phyloP scores from a whole-genome alignment of 306 rosid genomes.

The Rosa chinensis region DNA sequence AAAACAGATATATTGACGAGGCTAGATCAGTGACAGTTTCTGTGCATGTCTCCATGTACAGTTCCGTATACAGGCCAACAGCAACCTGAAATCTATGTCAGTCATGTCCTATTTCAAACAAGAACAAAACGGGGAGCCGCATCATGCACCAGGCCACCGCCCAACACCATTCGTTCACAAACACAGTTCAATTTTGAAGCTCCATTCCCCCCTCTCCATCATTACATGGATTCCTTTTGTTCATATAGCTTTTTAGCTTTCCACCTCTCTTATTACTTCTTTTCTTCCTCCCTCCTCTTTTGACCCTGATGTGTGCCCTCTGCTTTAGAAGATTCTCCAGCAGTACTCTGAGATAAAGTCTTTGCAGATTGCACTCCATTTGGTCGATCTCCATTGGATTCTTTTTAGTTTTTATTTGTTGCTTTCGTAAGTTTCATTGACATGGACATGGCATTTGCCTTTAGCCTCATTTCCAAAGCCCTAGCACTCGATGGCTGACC shows the following conservation, averaged over 20 bases:
- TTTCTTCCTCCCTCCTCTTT: neutral
- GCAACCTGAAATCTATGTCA: neutral
- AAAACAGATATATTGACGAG: no score
- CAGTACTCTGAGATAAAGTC: neutral
- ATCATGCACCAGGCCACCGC: neutral
- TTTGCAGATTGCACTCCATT: slow-evolving; percentile 22
- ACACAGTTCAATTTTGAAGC: slow-evolving; percentile 19
- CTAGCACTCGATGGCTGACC: neutral
- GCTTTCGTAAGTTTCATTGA: neutral
- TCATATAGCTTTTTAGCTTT: neutral
- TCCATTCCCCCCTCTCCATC: neutral
- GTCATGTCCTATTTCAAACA: neutral
- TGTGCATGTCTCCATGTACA: neutral
- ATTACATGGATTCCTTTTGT: slow-evolving; percentile 15
- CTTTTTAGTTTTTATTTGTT: slow-evolving; percentile 4
- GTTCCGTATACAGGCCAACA: neutral
- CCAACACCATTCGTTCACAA: neutral
- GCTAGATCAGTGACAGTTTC: neutral
- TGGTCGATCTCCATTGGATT: slow-evolving; percentile 34
- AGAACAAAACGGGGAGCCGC: neutral
- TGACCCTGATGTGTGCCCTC: neutral
- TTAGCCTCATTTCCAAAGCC: slow-evolving; percentile 21
- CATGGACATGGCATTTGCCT: slow-evolving; percentile 18
- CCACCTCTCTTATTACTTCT: neutral
- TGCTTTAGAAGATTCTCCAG: slow-evolving; percentile 26